These are phyloP conservation scores for Clitopilus hobsonii DNA, from an alignment of 768 basidiomycete genomes.

Conservation along the genomic window DNA sequence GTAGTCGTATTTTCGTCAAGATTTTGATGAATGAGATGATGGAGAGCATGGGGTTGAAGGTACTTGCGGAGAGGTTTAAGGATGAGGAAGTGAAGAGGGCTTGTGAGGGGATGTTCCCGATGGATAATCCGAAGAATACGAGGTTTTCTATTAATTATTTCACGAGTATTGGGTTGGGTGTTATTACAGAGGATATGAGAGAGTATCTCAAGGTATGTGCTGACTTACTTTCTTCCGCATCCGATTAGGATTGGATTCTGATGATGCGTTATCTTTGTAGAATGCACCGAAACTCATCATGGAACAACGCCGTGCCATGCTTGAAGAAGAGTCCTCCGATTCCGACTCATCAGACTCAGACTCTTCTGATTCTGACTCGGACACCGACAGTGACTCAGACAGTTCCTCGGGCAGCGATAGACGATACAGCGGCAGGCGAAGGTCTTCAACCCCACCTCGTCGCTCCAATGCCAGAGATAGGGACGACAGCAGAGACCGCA, in stretches of 20 bases:
- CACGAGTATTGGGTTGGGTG: constrained; percentile 89
- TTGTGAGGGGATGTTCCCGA: constrained; percentile 87
- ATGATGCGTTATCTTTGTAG: neutral
- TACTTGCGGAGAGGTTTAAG: constrained; percentile 83
- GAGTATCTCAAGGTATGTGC: constrained; percentile 82
- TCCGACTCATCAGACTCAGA: constrained; percentile 27
- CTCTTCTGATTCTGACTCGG: constrained; percentile 32
- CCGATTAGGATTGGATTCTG: neutral
- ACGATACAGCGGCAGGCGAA: neutral
- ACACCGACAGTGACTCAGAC: constrained; percentile 29
- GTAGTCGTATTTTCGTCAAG: constrained; percentile 95
- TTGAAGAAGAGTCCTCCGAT: constrained; percentile 13
- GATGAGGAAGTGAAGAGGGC: constrained; percentile 75
- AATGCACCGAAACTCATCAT: constrained; percentile 4
- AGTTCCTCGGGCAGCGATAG: constrained; percentile 32
- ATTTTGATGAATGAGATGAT: constrained; percentile 94
- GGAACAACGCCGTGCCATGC: constrained; percentile 20
- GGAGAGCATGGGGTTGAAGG: constrained; percentile 89
- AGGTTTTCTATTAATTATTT: constrained; percentile 98
- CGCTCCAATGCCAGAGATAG: neutral
- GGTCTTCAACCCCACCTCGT: neutral
- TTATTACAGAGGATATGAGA: constrained; percentile 93
- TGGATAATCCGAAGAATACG: constrained; percentile 95
- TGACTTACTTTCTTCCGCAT: neutral
- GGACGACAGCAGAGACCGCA: neutral